Percentiles rank a stretch among this genome's conserved stretches.
These are phyloP conservation scores for Fraxinus excelsior DNA, from an alignment of 257 asterid genomes.

Conservation along the genomic window DNA sequence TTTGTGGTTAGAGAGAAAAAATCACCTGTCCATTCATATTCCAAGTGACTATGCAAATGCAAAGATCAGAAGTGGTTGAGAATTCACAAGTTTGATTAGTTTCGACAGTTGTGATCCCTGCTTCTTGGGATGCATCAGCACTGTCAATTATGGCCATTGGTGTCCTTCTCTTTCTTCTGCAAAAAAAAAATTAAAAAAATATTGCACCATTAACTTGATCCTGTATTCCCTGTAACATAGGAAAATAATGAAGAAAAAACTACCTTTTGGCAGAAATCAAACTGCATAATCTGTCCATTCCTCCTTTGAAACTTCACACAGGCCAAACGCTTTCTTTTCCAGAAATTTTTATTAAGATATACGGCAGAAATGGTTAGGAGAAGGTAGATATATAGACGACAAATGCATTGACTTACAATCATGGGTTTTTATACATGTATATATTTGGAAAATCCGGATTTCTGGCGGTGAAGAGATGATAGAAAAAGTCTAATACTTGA, in stretches of 20 bases:
- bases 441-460: slow-evolving; percentile 11
- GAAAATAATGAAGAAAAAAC: neutral
- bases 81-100: slow-evolving; percentile 41
- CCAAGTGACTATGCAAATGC: slow-evolving; percentile 70
- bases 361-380: neutral
- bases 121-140: slow-evolving; percentile 45
- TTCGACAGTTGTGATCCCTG: slow-evolving; percentile 57
- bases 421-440: neutral
- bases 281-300: slow-evolving; percentile 32
- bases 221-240: neutral
- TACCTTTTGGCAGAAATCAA: slow-evolving; percentile 33
- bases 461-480: slow-evolving; percentile 16
- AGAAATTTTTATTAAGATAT: neutral
- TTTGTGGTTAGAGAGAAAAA: neutral
- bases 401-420: neutral
- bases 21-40: slow-evolving; percentile 71
- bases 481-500: slow-evolving; percentile 25
- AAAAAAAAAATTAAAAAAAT: neutral
- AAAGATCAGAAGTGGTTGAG: slow-evolving; percentile 49
- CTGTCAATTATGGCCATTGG: slow-evolving; percentile 29
- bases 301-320: neutral
- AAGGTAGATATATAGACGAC: neutral
- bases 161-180: slow-evolving; percentile 28
- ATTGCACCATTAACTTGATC: neutral
- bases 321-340: neutral